Percentiles rank a stretch among this genome's conserved stretches.
phyloP scores from a whole-genome alignment of 2,329 filamentous ascomycete genomes.

The Ophiocordyceps camponoti-floridani region DNA sequence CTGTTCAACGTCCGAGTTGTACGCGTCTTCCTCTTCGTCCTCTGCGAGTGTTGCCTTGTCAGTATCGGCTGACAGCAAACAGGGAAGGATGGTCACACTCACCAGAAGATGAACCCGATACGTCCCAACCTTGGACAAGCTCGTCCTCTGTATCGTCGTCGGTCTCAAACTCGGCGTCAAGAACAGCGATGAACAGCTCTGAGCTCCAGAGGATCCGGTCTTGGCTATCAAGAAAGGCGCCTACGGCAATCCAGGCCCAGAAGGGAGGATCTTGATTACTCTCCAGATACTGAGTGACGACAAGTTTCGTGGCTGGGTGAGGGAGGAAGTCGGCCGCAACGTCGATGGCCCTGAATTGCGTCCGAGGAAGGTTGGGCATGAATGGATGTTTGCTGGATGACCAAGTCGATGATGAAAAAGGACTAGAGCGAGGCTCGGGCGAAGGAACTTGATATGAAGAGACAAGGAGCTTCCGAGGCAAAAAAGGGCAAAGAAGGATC shows the following conservation, averaged over 20 bases:
- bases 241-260: slow-evolving; percentile 29
- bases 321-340: slow-evolving; percentile 18
- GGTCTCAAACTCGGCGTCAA: slow-evolving; percentile 9
- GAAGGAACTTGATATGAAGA: not conserved
- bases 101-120: slow-evolving; percentile 6
- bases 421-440: not conserved
- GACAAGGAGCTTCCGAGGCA: not conserved
- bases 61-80: slow-evolving; percentile 2
- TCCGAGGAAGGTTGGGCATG: slow-evolving; percentile 5
- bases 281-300: slow-evolving; percentile 24
- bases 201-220: slow-evolving; percentile 26
- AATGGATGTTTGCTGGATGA: slow-evolving; percentile 1
- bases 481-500: not conserved
- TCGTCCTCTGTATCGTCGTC: slow-evolving; percentile 9
- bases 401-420: not conserved
- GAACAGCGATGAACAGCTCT: slow-evolving; percentile 20
- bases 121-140: slow-evolving; percentile 2
- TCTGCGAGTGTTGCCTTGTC: not conserved
- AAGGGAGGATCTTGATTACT: slow-evolving; percentile 12
- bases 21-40: not conserved
- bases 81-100: slow-evolving; percentile 2
- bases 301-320: slow-evolving; percentile 23
- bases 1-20: not conserved
- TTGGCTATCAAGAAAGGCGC: slow-evolving; percentile 25
- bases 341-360: slow-evolving; percentile 9